Evolutionary conservation across 2,329 filamentous ascomycete species (phyloP).

Genomic region (Arachnopeziza araneosa): DNA sequence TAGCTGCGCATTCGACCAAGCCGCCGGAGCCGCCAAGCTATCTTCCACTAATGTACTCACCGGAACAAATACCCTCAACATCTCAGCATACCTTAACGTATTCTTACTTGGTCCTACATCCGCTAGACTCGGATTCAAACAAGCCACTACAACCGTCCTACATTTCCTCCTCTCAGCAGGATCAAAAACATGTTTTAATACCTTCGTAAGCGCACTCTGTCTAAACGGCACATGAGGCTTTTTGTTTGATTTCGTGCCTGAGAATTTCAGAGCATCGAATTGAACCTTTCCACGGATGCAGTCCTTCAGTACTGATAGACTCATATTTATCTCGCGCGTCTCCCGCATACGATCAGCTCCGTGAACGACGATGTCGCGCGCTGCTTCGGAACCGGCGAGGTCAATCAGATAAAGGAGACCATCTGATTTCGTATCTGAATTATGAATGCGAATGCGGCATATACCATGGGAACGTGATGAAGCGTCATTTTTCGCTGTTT

Average conservation of each 20-base stretch:
- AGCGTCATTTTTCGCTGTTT: slow-evolving; percentile 41
- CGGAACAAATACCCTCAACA: slow-evolving; percentile 38
- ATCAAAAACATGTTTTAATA: slow-evolving; percentile 88
- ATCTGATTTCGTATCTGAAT: slow-evolving; percentile 30
- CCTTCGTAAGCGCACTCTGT: slow-evolving; percentile 73
- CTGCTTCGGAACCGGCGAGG: slow-evolving; percentile 53
- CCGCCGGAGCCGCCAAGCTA: too few species aligned
- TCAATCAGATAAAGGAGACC: slow-evolving; percentile 43
- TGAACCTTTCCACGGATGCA: slow-evolving; percentile 40
- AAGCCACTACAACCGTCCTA: slow-evolving; percentile 97
- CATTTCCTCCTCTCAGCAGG: slow-evolving; percentile 62
- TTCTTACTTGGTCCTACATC: slow-evolving; percentile 79
- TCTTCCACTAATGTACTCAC: slow-evolving; percentile 21
- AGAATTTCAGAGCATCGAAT: slow-evolving; percentile 53
- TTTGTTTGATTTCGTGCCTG: slow-evolving; percentile 39
- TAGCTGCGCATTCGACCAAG: too few species aligned
- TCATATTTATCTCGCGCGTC: slow-evolving; percentile 97
- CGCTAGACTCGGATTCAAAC: slow-evolving; percentile 86
- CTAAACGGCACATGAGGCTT: slow-evolving; percentile 75
- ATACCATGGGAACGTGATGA: slow-evolving; percentile 46
- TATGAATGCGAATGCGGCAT: slow-evolving; percentile 41
- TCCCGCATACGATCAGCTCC: slow-evolving; percentile 83
- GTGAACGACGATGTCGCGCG: slow-evolving; percentile 80
- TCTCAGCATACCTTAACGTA: slow-evolving; percentile 86
- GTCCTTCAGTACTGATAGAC: slow-evolving; percentile 66